phyloP scores from a whole-genome alignment of 2,329 filamentous ascomycete genomes.

The Fusarium oxysporum region DNA sequence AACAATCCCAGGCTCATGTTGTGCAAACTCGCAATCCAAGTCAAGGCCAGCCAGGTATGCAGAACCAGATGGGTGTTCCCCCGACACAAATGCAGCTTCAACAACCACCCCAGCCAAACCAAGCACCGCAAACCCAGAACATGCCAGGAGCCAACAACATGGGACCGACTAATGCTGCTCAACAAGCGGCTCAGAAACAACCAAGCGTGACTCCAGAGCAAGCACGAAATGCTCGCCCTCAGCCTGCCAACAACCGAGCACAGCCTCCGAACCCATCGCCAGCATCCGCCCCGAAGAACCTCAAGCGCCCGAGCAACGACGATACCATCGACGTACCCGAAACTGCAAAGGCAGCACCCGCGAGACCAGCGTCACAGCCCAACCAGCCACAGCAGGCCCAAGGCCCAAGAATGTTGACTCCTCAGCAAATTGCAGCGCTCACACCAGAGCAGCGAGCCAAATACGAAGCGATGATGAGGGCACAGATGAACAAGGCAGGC shows the following conservation, averaged over 20 bases:
- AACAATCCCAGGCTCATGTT: conserved; percentile 50
- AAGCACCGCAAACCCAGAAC: conserved; percentile 53
- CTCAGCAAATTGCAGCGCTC: conserved; percentile 54
- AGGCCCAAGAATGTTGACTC: conserved; percentile 43
- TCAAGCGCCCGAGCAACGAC: conserved; percentile 64
- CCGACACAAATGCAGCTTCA: conserved; percentile 66
- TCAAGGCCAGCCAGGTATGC: conserved; percentile 47
- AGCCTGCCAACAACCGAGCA: conserved; percentile 50
- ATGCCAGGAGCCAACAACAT: conserved; percentile 56
- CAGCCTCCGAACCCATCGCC: conserved; percentile 54
- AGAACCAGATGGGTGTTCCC: conserved; percentile 57
- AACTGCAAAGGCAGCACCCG: conserved; percentile 31
- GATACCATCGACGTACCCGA: conserved; percentile 52
- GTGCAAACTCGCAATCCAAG: conserved; percentile 50
- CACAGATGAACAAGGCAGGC: conserved; percentile 44
- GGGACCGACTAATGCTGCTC: conserved; percentile 53
- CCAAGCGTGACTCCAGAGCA: conserved; percentile 45
- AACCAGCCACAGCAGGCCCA: conserved; percentile 33
- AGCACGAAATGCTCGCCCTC: conserved; percentile 41
- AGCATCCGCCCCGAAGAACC: conserved; percentile 56
- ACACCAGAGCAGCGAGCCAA: conserved; percentile 59
- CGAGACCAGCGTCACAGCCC: conserved; percentile 44
- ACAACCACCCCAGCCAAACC: conserved; percentile 59
- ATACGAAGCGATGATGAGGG: conserved; percentile 55
- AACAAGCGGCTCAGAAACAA: conserved; percentile 48